Percentiles rank a stretch among this genome's conserved stretches.
Evolutionary conservation across 495 filamentous ascomycete genomes (phyloP).

Genomic region (Sporormia fimetaria): DNA sequence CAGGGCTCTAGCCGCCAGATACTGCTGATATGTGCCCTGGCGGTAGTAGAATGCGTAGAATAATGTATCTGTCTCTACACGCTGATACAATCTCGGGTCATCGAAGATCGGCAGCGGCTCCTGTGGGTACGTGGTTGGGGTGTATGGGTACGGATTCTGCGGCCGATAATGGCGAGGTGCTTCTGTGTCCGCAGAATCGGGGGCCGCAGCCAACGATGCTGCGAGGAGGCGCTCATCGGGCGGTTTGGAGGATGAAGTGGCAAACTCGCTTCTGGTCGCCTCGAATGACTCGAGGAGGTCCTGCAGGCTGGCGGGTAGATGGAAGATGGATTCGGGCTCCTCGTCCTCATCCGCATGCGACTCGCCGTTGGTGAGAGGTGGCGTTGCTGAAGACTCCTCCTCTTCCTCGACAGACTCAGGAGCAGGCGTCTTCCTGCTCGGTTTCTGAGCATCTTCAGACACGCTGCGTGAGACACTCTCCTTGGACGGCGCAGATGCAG

Average conservation of each 20-base stretch:
- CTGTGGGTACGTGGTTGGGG: constrained; percentile 78
- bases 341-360: constrained; percentile 34
- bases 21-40: constrained; percentile 91
- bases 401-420: constrained; percentile 15
- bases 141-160: constrained; percentile 57
- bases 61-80: constrained; percentile 90
- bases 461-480: constrained; percentile 31
- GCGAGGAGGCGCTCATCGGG: constrained; percentile 51
- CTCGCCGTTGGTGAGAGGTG: constrained; percentile 45
- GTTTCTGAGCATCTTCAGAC: constrained; percentile 14
- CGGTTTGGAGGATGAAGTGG: constrained; percentile 21
- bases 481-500: constrained; percentile 38
- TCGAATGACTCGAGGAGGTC: constrained; percentile 88
- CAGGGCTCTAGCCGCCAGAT: constrained; percentile 85
- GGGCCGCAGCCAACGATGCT: constrained; percentile 56
- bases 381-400: constrained; percentile 22
- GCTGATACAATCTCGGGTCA: constrained; percentile 72
- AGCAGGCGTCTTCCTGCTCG: constrained; percentile 13
- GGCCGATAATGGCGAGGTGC: constrained; percentile 75
- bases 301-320: constrained; percentile 80
- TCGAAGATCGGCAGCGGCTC: constrained; percentile 83
- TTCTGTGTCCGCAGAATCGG: constrained; percentile 67
- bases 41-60: constrained; percentile 99
- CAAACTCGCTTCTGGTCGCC: constrained; percentile 48
- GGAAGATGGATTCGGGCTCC: constrained; percentile 78